A percentile compares a stretch with the other conserved stretches of the same genome.
These are phyloP conservation scores for Fusarium sp. DNA, from an alignment of 2,329 filamentous ascomycete genomes.

Conservation along the genomic window DNA sequence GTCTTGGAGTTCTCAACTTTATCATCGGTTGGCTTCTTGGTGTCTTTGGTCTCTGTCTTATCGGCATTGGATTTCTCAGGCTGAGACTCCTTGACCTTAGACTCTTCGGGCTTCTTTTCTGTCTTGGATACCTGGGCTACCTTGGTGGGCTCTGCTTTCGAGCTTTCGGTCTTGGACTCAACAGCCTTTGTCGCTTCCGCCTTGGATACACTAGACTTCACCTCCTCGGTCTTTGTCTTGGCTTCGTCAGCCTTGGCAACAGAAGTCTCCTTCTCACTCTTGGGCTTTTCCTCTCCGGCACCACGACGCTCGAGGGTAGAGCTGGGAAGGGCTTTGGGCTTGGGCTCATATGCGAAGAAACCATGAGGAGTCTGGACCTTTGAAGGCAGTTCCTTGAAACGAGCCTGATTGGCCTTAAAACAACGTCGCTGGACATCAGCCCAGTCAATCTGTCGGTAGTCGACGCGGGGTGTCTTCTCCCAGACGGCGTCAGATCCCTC, in stretches of 20 bases:
- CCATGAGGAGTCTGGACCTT: conserved; percentile 60
- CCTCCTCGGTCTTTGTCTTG: conserved; percentile 3
- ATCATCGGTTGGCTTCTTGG: neutral
- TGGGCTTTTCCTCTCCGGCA: conserved; percentile 29
- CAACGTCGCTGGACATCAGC: conserved; percentile 81
- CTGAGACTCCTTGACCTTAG: conserved; percentile 3
- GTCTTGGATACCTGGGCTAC: conserved; percentile 10
- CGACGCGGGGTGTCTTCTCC: conserved; percentile 76
- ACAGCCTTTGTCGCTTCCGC: neutral
- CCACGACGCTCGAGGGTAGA: conserved; percentile 24
- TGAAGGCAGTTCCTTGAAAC: conserved; percentile 69
- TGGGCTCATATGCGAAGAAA: conserved; percentile 62
- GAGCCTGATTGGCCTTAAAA: conserved; percentile 74
- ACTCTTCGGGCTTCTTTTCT: conserved; percentile 3
- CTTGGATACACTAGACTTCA: neutral
- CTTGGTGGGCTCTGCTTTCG: conserved; percentile 2
- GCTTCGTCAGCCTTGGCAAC: neutral
- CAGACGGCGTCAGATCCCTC: conserved; percentile 86
- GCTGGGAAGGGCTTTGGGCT: conserved; percentile 12
- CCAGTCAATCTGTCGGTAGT: conserved; percentile 84
- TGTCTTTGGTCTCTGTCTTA: conserved; percentile 14
- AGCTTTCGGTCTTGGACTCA: too few relatives aligned
- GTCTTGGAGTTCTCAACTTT: conserved; percentile 2
- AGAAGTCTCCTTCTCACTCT: conserved; percentile 33
- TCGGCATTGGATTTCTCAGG: conserved; percentile 20